Evolutionary conservation across 2,329 filamentous ascomycete genomes (phyloP), one percentile per base, ranked within the genome.

Genomic region (Cladorrhinum sp.): DNA sequence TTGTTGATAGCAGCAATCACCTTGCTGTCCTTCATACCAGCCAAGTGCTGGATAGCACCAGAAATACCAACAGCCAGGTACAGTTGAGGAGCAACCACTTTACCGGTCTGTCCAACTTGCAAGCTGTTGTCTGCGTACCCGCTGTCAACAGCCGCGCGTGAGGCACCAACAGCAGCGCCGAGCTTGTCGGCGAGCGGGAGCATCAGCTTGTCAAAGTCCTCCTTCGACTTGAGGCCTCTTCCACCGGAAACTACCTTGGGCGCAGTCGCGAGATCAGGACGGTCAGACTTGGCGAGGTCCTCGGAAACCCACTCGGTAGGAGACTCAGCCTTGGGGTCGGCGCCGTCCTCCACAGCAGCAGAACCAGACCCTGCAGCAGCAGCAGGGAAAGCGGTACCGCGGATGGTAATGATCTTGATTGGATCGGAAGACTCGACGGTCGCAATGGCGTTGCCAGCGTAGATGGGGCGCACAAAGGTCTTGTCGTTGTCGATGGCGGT

Each of bases 1-100:
- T 99, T 99, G 83, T 99, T 99, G 73, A 99, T 98, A 13, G 92
- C 92, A 22, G 93, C 95, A 78, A 99, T 99, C 61, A 99, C 95
- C 81, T 99, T 99, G 81, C 92, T 97, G 74, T 99, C 95, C 84
- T 99, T 99, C 95, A 99, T 99, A 73, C 95, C 95, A 29, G 95
- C 95, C 77, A 99, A 77, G 81, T 99, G 95, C 79, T 99, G 95
- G 69, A 99, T 99, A 22, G 95, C 95, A 57, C 95, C 95, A 8
- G 92, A 96, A 69, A 99, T 98, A 72, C 95, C 95, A 12, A 93
- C 93, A 57, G 92, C 96, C 68, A 99, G 83, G 74, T 99, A 99
- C 63, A 99, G 80, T 76, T 99, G 89, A 62, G 95, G 95, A 51
- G 95, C 95, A 58, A 99, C 93, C 64, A 98, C 96, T 85, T 99